These are phyloP conservation scores for Gliomastix tumulicola DNA, from an alignment of 2,329 filamentous ascomycete genomes.

Conservation along the genomic window DNA sequence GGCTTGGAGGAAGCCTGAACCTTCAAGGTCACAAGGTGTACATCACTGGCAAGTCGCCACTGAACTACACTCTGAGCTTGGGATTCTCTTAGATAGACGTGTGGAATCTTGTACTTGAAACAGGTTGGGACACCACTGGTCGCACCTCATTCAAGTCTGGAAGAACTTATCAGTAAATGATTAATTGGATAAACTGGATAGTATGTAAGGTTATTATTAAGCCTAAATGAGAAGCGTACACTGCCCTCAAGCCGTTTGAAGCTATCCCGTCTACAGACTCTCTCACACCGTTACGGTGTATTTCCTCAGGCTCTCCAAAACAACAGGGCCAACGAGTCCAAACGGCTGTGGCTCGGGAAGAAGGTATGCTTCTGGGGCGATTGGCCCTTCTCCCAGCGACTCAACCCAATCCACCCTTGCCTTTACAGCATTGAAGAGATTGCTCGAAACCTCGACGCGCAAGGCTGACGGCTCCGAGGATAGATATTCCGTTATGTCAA, in stretches of 20 bases:
- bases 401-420: background rate
- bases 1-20: slow-evolving; percentile 7
- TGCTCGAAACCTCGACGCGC: background rate
- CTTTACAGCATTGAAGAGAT: background rate
- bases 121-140: no score
- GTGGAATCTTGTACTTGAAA: no score
- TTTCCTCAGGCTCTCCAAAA: background rate
- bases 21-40: slow-evolving; percentile 9
- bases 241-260: no score
- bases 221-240: no score
- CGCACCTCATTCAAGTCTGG: no score
- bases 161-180: no score
- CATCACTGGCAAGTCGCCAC: slow-evolving; percentile 8
- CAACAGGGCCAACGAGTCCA: background rate
- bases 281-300: no score
- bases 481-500: background rate
- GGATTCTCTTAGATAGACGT: slow-evolving; percentile 8
- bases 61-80: slow-evolving; percentile 9
- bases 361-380: background rate
- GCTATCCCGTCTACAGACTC: no score
- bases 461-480: background rate
- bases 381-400: background rate
- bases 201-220: no score
- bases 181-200: no score
- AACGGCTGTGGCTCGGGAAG: background rate